Conservation (phyloP, 75 land plant species). For the Isoetes taiwanensis region DNA sequence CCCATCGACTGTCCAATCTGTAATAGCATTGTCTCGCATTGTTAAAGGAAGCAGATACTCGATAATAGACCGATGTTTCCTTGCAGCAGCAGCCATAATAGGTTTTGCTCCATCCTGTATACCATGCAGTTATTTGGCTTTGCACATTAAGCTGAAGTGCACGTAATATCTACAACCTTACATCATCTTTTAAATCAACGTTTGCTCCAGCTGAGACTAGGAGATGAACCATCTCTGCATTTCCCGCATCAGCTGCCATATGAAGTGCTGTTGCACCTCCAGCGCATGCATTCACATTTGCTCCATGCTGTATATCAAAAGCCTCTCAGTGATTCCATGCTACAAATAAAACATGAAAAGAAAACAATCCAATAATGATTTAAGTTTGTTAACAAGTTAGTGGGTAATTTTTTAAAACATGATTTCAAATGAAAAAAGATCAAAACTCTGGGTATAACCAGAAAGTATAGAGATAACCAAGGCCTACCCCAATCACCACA, state of each 20-base stretch:
- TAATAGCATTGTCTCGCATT: conserved; percentile 25
- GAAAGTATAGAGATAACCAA: too few relatives aligned
- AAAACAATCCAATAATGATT: neutral
- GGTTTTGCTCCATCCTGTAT: conserved; percentile 68
- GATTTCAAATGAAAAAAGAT: neutral
- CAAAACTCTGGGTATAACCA: too few relatives aligned
- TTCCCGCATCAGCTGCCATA: conserved; percentile 88
- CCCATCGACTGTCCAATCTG: conserved; percentile 70
- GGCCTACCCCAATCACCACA: too few relatives aligned
- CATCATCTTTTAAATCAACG: conserved; percentile 77
- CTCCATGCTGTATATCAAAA: conserved; percentile 57
- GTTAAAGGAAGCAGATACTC: conserved; percentile 61
- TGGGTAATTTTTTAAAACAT: neutral
- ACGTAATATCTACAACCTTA: conserved; percentile 14
- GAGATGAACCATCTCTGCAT: conserved; percentile 41
- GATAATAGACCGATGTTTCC: conserved; percentile 45
- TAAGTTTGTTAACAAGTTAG: neutral
- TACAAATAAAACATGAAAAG: neutral
- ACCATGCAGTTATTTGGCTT: too few relatives aligned
- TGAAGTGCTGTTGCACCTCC: conserved; percentile 93
- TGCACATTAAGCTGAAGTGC: neutral
- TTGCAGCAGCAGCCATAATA: conserved; percentile 62
- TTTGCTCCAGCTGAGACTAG: conserved; percentile 82
- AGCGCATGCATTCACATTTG: conserved; percentile 60
- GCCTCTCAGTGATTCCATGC: too few relatives aligned